Conservation (phyloP, 106 monocot genomes). For the Dendrobium nobile region DNA sequence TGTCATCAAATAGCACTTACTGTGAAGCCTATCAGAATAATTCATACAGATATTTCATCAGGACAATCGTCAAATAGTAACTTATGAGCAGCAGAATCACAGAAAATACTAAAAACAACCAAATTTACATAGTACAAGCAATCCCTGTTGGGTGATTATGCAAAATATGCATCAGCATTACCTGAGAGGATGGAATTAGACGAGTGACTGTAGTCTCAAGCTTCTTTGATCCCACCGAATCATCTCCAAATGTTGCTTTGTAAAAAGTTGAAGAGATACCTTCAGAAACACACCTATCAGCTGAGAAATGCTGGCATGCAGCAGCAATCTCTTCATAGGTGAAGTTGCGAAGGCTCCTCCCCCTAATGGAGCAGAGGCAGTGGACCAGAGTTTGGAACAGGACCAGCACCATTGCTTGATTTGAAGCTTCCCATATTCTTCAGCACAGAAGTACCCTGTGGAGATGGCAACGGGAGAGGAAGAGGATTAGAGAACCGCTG, state of each 20-base stretch:
- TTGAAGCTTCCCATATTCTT: slow-evolving; percentile 80
- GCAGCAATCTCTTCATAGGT: slow-evolving; percentile 69
- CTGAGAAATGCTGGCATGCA: slow-evolving; percentile 77
- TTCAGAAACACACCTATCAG: slow-evolving; percentile 68
- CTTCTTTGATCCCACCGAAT: slow-evolving; percentile 39
- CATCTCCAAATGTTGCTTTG: slow-evolving; percentile 87
- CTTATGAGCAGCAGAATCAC: no score
- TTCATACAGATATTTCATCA: no score
- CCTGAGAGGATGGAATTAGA: slow-evolving; percentile 65
- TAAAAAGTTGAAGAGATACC: slow-evolving; percentile 53
- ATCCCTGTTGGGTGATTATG: no score
- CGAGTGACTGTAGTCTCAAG: slow-evolving; percentile 70
- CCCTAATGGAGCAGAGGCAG: slow-evolving; percentile 65
- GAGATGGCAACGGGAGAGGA: slow-evolving; percentile 75
- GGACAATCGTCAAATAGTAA: no score
- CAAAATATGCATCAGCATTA: slow-evolving; percentile 8
- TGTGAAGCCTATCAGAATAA: neutral
- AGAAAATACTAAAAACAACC: no score
- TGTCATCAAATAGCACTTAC: neutral
- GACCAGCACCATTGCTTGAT: slow-evolving; percentile 21
- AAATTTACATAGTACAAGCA: no score
- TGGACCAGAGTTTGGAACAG: slow-evolving; percentile 46
- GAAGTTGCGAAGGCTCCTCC: slow-evolving; percentile 54
- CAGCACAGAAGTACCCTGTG: slow-evolving; percentile 23
- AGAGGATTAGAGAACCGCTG: slow-evolving; percentile 56